phyloP scores from a whole-genome alignment of 1,284 basidiomycete species.

The Sanguinoderma infundibulare region DNA sequence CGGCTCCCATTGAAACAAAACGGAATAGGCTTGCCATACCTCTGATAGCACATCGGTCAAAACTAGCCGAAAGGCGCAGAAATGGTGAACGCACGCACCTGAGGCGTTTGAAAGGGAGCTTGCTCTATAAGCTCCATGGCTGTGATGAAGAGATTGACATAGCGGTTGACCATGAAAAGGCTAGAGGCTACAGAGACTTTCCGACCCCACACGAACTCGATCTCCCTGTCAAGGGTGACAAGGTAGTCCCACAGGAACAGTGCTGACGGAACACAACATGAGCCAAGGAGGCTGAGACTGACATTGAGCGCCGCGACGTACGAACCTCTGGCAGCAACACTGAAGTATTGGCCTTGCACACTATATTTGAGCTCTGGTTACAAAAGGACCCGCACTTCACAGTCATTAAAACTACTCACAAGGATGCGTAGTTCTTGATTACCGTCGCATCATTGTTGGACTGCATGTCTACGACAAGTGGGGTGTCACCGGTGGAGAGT shows the following conservation, averaged over 20 bases:
- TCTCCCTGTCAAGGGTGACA: conserved; percentile 18
- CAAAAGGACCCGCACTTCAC: too few species aligned
- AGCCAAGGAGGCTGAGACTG: too few species aligned
- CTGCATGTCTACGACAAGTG: too few species aligned
- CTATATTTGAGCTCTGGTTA: not conserved
- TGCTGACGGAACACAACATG: not conserved
- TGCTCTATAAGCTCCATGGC: conserved; percentile 14
- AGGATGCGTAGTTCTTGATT: conserved; percentile 11
- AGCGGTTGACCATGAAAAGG: conserved; percentile 24
- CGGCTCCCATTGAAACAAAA: too few species aligned
- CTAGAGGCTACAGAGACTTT: conserved; percentile 10
- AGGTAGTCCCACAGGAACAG: conserved; percentile 20
- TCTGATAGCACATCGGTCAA: not conserved
- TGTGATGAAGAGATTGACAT: conserved; percentile 18
- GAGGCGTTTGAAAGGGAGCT: conserved; percentile 12
- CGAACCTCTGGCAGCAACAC: conserved; percentile 15
- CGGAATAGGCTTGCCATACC: not conserved
- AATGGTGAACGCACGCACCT: not conserved
- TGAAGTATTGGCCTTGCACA: conserved; percentile 12
- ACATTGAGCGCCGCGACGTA: too few species aligned
- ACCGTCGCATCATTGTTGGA: too few species aligned
- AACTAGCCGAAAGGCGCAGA: not conserved
- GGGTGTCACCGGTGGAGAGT: too few species aligned
- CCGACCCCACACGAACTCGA: conserved; percentile 16
- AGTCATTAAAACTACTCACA: too few species aligned